These are phyloP conservation scores for Maudiozyma turicensis DNA, from an alignment of 805 yeast species.

Conservation along the genomic window DNA sequence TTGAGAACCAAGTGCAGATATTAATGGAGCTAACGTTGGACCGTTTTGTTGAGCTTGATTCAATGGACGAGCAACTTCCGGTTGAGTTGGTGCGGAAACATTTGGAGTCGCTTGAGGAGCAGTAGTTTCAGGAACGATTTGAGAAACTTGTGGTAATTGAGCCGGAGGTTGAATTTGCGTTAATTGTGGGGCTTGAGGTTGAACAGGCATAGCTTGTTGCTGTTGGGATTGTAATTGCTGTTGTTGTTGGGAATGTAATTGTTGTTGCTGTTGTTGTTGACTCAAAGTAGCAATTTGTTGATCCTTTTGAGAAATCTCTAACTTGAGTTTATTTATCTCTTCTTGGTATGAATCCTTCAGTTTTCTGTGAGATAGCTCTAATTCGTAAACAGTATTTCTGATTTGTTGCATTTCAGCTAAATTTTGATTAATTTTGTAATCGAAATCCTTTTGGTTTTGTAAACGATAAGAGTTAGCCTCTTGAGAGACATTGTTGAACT, in stretches of 20 bases:
- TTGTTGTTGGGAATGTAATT: constrained; percentile 15
- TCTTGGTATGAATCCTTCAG: constrained; percentile 95
- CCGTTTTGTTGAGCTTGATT: constrained; percentile 4
- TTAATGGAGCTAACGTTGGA: constrained; percentile 10
- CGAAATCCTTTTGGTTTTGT: constrained; percentile 82
- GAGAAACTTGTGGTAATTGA: constrained; percentile 7
- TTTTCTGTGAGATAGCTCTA: constrained; percentile 88
- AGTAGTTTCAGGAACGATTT: constrained; percentile 8
- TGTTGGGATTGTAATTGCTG: constrained; percentile 21
- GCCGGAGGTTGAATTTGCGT: not conserved
- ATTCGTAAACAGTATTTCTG: constrained; percentile 85
- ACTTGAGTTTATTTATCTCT: constrained; percentile 76
- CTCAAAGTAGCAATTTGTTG: constrained; percentile 40
- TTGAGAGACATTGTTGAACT: constrained; percentile 72
- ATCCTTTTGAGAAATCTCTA: constrained; percentile 75
- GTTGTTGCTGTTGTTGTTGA: constrained; percentile 33
- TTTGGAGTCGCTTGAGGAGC: constrained; percentile 2
- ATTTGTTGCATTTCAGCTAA: constrained; percentile 89
- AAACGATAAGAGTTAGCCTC: constrained; percentile 81
- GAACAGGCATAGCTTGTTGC: constrained; percentile 14
- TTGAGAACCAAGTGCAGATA: constrained; percentile 12
- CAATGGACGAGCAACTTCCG: not conserved
- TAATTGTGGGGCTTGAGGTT: constrained; percentile 1
- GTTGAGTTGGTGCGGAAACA: not conserved
- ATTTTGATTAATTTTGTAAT: constrained; percentile 82